Percentiles rank a stretch among this genome's conserved stretches.
These are phyloP conservation scores for Fusarium sp. DNA, from an alignment of 2,329 filamentous ascomycete genomes.

Conservation along the genomic window DNA sequence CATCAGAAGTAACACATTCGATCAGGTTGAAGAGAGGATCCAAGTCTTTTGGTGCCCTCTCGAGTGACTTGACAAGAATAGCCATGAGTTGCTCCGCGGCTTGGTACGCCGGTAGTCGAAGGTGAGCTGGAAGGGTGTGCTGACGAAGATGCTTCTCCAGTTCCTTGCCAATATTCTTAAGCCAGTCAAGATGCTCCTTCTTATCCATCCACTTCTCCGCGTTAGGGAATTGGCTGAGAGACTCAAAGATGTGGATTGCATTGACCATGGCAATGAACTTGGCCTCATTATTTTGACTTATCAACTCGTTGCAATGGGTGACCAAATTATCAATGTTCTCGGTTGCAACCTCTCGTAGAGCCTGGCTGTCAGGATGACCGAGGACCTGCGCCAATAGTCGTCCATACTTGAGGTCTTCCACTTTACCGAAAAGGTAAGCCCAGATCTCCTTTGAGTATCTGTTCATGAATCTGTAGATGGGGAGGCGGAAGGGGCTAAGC, in stretches of 20 bases:
- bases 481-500: constrained; percentile 89
- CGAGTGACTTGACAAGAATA: constrained; percentile 84
- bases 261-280: constrained; percentile 80
- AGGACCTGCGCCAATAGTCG: constrained; percentile 92
- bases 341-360: constrained; percentile 79
- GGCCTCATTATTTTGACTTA: constrained; percentile 75
- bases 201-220: constrained; percentile 78
- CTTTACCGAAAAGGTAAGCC: constrained; percentile 78
- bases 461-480: constrained; percentile 92
- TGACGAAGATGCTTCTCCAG: constrained; percentile 78
- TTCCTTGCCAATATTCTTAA: constrained; percentile 77
- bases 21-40: constrained; percentile 88
- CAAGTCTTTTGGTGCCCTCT: constrained; percentile 77
- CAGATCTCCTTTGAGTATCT: constrained; percentile 91
- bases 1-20: constrained; percentile 83
- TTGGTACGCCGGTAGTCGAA: constrained; percentile 89
- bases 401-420: constrained; percentile 88
- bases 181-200: constrained; percentile 68
- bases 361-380: constrained; percentile 76
- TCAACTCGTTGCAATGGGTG: constrained; percentile 71
- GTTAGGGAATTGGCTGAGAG: constrained; percentile 74
- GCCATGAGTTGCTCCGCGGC: constrained; percentile 87
- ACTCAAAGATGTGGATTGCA: constrained; percentile 84
- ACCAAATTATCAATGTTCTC: constrained; percentile 79
- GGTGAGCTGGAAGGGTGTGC: constrained; percentile 74